phyloP scores from a whole-genome alignment of 345 rosid species.

The Schrenkiella parvula region DNA sequence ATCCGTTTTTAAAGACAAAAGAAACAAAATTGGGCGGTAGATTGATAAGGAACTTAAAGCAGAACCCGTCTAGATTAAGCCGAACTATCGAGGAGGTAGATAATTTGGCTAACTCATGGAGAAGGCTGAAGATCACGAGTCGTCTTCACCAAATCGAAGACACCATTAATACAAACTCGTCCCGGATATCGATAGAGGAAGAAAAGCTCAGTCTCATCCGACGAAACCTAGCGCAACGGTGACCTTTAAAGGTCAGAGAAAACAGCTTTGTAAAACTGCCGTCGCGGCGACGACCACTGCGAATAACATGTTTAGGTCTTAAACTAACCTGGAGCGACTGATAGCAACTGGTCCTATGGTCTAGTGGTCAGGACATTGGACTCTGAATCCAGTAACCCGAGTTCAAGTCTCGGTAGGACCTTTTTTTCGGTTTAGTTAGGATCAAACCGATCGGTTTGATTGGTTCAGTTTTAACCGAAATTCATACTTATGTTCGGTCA shows the following conservation, averaged over 20 bases:
- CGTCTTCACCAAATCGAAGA: background rate
- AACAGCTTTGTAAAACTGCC: background rate
- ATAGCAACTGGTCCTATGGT: slow-evolving; percentile 31
- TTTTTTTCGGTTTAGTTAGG: slow-evolving; percentile 1
- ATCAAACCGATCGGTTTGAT: background rate
- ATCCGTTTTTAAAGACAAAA: background rate
- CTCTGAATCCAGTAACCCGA: slow-evolving; percentile 99
- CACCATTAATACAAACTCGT: background rate
- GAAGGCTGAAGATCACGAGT: background rate
- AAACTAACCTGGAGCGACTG: background rate
- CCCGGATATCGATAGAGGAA: background rate
- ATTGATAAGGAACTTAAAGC: background rate
- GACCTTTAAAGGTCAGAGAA: no score
- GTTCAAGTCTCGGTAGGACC: slow-evolving; percentile 97
- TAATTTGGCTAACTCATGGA: background rate
- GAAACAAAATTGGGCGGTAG: background rate
- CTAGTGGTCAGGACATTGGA: slow-evolving; percentile 97
- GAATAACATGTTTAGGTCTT: background rate
- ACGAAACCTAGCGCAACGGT: no score
- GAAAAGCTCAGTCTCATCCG: background rate
- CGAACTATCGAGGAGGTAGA: background rate
- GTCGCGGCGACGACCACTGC: background rate
- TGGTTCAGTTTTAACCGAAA: background rate
- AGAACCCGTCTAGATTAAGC: background rate
- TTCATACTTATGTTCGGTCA: background rate